These are phyloP conservation scores for Fusarium kyushuense DNA, from an alignment of 2,329 filamentous ascomycete genomes.

Conservation along the genomic window DNA sequence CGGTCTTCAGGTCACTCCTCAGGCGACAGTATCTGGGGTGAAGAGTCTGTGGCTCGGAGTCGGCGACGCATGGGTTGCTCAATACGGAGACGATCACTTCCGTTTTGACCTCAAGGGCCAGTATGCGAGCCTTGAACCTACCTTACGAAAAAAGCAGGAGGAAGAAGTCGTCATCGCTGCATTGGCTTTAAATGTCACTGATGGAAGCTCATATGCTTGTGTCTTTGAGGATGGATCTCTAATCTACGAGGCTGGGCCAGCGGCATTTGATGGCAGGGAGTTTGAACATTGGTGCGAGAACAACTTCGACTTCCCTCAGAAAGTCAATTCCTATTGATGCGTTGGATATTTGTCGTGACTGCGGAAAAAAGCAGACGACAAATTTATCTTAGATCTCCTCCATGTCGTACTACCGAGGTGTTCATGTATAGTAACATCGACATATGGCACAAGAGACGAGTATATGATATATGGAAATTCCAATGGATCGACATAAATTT, in stretches of 20 bases:
- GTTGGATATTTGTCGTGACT: too few relatives aligned
- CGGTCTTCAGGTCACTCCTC: constrained; percentile 20
- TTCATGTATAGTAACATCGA: background rate
- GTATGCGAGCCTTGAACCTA: constrained; percentile 19
- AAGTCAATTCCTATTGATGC: background rate
- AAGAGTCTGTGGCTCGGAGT: constrained; percentile 41
- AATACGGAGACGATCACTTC: constrained; percentile 37
- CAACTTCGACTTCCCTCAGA: constrained; percentile 25
- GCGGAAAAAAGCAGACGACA: too few relatives aligned
- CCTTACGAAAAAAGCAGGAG: constrained; percentile 4
- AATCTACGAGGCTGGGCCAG: constrained; percentile 14
- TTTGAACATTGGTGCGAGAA: constrained; percentile 40
- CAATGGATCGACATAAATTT: background rate
- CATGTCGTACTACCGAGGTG: background rate
- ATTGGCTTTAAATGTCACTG: constrained; percentile 34
- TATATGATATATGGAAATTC: background rate
- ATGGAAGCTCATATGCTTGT: constrained; percentile 26
- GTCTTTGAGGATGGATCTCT: constrained; percentile 34
- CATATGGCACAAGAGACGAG: background rate
- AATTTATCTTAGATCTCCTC: constrained; percentile 14
- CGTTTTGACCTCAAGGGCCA: constrained; percentile 34
- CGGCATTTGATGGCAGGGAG: constrained; percentile 14
- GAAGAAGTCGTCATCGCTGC: constrained; percentile 21
- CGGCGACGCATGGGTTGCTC: constrained; percentile 39
- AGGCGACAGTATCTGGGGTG: constrained; percentile 15